Conservation (phyloP, 2,329 filamentous ascomycete species). For the Erysiphe pulchra region DNA sequence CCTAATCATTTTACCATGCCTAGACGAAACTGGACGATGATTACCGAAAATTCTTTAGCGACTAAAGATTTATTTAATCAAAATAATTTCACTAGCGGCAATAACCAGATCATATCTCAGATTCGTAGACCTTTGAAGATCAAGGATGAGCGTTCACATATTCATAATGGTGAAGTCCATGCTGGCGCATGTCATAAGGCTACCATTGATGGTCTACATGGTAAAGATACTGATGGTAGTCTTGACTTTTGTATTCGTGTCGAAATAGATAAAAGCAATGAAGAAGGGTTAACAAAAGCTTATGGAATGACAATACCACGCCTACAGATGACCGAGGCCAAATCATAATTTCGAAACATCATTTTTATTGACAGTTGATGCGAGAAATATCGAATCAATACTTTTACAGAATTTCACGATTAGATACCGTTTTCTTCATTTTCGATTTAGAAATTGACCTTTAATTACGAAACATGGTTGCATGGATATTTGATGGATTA, state of each 20-base stretch:
- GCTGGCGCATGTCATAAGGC: conserved; percentile 60
- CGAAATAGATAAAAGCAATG: conserved; percentile 66
- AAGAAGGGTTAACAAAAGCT: conserved; percentile 49
- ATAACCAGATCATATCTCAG: no score
- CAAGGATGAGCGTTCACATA: conserved; percentile 41
- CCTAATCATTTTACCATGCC: conserved; percentile 77
- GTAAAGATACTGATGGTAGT: conserved; percentile 28
- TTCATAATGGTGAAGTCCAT: conserved; percentile 51
- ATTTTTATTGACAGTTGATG: no score
- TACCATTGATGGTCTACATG: conserved; percentile 27
- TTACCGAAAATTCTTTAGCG: conserved; percentile 62
- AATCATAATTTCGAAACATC: background rate
- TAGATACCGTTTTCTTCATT: no score
- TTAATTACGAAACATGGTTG: no score
- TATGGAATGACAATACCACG: conserved; percentile 70
- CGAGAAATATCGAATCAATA: no score
- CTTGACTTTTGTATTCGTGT: conserved; percentile 70
- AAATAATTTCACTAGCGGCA: background rate
- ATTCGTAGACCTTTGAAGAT: conserved; percentile 6
- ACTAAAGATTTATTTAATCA: conserved; percentile 1
- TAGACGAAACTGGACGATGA: conserved; percentile 75
- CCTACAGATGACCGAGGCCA: conserved; percentile 1
- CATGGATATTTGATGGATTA: no score
- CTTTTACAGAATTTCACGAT: no score
- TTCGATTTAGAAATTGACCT: no score